A percentile compares a stretch with the other conserved stretches of the same genome.
Conservation (phyloP, 23 red algal species). For the Cyanidiococcus yangmingshanensis region DNA sequence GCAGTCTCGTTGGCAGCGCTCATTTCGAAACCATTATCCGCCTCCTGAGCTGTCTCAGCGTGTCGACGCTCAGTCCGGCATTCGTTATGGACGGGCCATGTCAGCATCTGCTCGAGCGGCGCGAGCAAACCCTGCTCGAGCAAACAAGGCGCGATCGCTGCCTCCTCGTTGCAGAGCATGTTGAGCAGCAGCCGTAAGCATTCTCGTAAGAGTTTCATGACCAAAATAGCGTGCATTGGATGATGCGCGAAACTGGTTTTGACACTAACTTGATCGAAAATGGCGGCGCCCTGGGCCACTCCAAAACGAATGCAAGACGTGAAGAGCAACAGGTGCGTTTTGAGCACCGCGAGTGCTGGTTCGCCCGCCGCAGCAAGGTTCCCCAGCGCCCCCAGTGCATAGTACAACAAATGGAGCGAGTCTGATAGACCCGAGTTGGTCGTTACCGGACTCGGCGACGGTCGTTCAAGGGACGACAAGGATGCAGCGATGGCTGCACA, state of each 20-base stretch:
- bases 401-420: background rate
- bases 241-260: background rate
- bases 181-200: background rate
- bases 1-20: background rate
- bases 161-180: background rate
- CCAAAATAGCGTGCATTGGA: background rate
- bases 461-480: background rate
- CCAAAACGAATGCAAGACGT: background rate
- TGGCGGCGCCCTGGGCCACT: background rate
- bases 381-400: slow-evolving; percentile 12
- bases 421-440: background rate
- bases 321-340: background rate
- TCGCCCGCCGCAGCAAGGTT: background rate
- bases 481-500: background rate
- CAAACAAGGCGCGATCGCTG: background rate
- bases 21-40: background rate
- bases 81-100: background rate
- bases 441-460: background rate
- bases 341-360: background rate
- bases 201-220: background rate
- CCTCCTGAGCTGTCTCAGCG: background rate
- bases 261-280: background rate
- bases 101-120: background rate
- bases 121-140: background rate
- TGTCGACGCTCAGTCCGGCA: background rate